Base-by-base conservation (phyloP, 179 eudicot genomes). In the Drosera spatulata region DNA sequence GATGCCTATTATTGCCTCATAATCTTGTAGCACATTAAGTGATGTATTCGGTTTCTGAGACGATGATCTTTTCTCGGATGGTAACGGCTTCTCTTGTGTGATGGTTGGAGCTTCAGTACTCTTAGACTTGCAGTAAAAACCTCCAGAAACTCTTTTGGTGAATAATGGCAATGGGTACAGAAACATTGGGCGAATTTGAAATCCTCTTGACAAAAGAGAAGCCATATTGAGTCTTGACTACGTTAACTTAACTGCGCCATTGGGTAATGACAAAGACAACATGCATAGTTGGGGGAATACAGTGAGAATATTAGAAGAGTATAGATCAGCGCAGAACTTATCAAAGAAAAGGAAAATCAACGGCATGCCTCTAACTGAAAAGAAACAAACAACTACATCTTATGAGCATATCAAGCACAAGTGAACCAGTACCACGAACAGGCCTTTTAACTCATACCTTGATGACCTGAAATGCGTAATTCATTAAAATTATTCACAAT, bases 1-100 rank as follows among this genome's bases (percentile, higher is more conserved):
- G 56, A 91, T 85, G 40, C 97, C 97, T 47, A 91, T 85, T 43
- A 91, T 53, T 63, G 95, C 81, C 67, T 91, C 95, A 58, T 75
- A 91, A 64, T 83, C 80, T 63, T 80, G 59, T n/a, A 76, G 45
- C 56, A 73, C 71, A 7, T 80, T 82, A 56, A 80, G 67, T 60
- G 59, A 68, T 55, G 56, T 74, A 4, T 81, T 68, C 38, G 66
- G 82, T 50, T 55, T 69, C 47, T 80, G 74, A 10, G 70, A 56
- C 33, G 80, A 57, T 10, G 64, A 70, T 54, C 71, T 85, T 15
- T 70, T 39, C 42, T 75, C 74, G 41, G 77, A 41, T 48, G 72
- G 79, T 65, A 22, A 22, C 33, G 78, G 70, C 72, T 79, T 79
- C 69, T 81, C 84, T 48, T 77, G 78, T 13, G 74, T 68, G 42